Evolutionary conservation across 2,329 filamentous ascomycete genomes (phyloP), one percentile per base, ranked within the genome.

Genomic region (Penicillium sp.): DNA sequence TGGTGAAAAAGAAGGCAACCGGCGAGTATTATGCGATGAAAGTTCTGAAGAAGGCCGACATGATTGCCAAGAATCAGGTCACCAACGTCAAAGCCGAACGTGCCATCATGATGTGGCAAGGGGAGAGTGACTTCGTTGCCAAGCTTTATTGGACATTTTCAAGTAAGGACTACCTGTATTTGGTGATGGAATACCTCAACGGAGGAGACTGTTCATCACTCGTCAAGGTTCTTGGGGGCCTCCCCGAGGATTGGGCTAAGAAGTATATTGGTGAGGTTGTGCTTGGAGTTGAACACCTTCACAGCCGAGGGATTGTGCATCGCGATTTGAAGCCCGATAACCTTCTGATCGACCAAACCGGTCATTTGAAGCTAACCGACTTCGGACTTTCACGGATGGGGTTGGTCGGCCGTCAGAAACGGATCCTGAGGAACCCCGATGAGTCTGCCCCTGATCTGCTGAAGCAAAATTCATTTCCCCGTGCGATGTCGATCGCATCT

Each of bases 81-180:
- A 96, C 94, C 64, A 99, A 99, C 69, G 94, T 99, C 68, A 97
- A 99, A 75, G 94, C 95, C 9, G 94, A 99, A 75, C 85, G 94
- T 63, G 95, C 95, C 22, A 99, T 99, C 70, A 97, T 99, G 94
- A 99, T 99, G 94, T 97, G 94, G 90, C 94, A 99, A 77, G 94
- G 94, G 22, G 91, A 97, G 74, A 99, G 95, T 72, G 94, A 99
- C 57, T 99, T 99, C 72, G 94, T 99, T 55, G 94, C 94, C 26
- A 99, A 99, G 77, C 82, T 99, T 12, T 99, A 97, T 77, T 99
- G 95, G 95, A 99, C 94, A 0, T 99, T 99, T 69, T 96, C 94
- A 4, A 99, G 93, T 81, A 99, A 99, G 70, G 94, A 99, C 69
- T 99, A 97, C 70, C 85, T 99, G 25, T 99, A 97, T 70, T 82